Evolutionary conservation across 1,284 basidiomycete genomes (phyloP).

Genomic region (Gastroboletus turbinatus): DNA sequence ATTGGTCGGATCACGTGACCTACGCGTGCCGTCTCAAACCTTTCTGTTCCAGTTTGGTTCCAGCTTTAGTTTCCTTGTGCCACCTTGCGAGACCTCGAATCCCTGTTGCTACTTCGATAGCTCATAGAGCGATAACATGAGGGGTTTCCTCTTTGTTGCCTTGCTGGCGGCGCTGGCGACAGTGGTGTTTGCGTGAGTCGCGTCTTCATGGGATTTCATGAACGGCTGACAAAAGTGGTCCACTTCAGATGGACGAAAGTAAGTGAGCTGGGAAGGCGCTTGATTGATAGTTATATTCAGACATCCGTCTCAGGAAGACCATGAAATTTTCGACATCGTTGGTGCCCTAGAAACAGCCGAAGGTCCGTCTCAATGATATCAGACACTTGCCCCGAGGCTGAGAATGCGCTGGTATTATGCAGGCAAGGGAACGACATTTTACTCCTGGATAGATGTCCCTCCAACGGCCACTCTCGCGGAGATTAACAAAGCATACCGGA

Average conservation of each 20-base stretch:
- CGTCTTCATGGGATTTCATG: background rate
- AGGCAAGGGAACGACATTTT: slow-evolving; percentile 89
- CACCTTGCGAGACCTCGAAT: background rate
- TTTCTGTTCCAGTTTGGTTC: background rate
- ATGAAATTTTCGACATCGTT: slow-evolving; percentile 97
- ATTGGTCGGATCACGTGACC: slow-evolving; percentile 20
- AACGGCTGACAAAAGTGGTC: slow-evolving; percentile 1
- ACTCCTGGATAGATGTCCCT: slow-evolving; percentile 79
- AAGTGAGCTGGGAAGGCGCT: slow-evolving; percentile 14
- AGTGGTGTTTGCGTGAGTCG: slow-evolving; percentile 48
- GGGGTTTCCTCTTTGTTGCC: slow-evolving; percentile 36
- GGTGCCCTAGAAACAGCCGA: slow-evolving; percentile 78
- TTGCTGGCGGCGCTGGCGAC: slow-evolving; percentile 46
- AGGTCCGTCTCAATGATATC: slow-evolving; percentile 45
- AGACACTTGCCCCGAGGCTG: slow-evolving; percentile 1
- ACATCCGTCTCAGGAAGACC: slow-evolving; percentile 63
- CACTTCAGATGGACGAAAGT: slow-evolving; percentile 69
- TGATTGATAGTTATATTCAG: slow-evolving; percentile 6
- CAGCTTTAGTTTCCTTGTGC: background rate
- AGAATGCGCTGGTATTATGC: background rate
- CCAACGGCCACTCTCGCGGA: slow-evolving; percentile 68
- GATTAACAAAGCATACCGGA: slow-evolving; percentile 86
- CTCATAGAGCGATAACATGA: slow-evolving; percentile 36
- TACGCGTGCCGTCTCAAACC: background rate
- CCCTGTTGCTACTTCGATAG: background rate